These are phyloP conservation scores for Podosphaera aphanis DNA, from an alignment of 2,329 filamentous ascomycete species.

Conservation along the genomic window DNA sequence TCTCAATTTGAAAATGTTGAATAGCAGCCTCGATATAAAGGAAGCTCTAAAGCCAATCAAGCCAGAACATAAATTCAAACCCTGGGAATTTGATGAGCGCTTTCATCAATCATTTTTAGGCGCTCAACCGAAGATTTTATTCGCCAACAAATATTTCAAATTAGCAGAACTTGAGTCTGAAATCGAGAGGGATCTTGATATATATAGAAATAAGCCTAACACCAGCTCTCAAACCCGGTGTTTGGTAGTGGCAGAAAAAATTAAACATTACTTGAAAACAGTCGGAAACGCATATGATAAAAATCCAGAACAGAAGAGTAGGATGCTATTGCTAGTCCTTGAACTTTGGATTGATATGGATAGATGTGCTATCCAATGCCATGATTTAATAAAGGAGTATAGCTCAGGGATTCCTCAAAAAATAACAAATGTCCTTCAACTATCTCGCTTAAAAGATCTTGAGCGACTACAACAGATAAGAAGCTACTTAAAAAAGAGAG, in stretches of 20 bases:
- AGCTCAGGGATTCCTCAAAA: slow-evolving; percentile 26
- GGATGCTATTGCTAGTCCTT: slow-evolving; percentile 28
- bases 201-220: background rate
- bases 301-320: slow-evolving; percentile 26
- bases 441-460: slow-evolving; percentile 26
- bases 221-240: slow-evolving; percentile 9
- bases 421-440: slow-evolving; percentile 29
- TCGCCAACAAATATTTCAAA: slow-evolving; percentile 11
- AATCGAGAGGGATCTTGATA: slow-evolving; percentile 4
- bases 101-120: background rate
- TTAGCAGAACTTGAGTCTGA: slow-evolving; percentile 8
- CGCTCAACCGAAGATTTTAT: slow-evolving; percentile 1
- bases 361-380: slow-evolving; percentile 18
- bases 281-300: slow-evolving; percentile 19
- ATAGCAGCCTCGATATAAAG: background rate
- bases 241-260: slow-evolving; percentile 14
- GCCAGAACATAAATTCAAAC: background rate
- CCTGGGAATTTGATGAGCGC: background rate
- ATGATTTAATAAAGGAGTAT: slow-evolving; percentile 26
- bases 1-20: background rate
- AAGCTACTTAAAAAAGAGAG: slow-evolving; percentile 21
- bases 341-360: slow-evolving; percentile 37
- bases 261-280: slow-evolving; percentile 17
- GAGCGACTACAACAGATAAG: slow-evolving; percentile 25
- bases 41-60: background rate